A percentile compares a stretch with the other conserved stretches of the same genome.
phyloP scores from a whole-genome alignment of 1,139 yeast genomes.

The Pneumocystis oryctolagi region DNA sequence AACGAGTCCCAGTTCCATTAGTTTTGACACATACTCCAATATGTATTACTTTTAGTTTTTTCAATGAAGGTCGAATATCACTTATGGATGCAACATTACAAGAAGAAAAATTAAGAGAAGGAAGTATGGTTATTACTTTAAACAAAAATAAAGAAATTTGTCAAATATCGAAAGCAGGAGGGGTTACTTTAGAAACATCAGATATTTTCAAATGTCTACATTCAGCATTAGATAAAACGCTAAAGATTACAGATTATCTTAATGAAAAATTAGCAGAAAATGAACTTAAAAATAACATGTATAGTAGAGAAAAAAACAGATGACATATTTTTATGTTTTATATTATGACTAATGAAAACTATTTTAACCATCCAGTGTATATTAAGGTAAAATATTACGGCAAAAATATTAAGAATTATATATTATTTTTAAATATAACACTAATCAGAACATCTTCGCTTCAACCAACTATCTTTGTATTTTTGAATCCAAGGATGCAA shows the following conservation, averaged over 20 bases:
- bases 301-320: not conserved
- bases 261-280: slow-evolving; percentile 43
- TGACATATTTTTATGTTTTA: not conserved
- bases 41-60: slow-evolving; percentile 79
- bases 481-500: slow-evolving; percentile 72
- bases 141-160: slow-evolving; percentile 84
- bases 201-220: slow-evolving; percentile 54
- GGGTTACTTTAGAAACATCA: slow-evolving; percentile 66
- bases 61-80: slow-evolving; percentile 32
- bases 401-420: not conserved
- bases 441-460: not conserved
- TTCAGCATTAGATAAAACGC: slow-evolving; percentile 51
- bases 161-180: slow-evolving; percentile 83
- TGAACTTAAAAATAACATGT: slow-evolving; percentile 20
- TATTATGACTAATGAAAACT: not conserved
- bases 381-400: not conserved
- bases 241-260: slow-evolving; percentile 49
- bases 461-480: slow-evolving; percentile 27
- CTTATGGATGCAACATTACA: slow-evolving; percentile 62
- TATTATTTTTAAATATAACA: not conserved
- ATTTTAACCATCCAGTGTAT: not conserved
- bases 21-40: slow-evolving; percentile 80
- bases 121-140: slow-evolving; percentile 67
- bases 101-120: slow-evolving; percentile 67
- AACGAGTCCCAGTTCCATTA: slow-evolving; percentile 74